Evolutionary conservation across 1,284 basidiomycete species (phyloP).

Genomic region (Papiliotrema flavescens): DNA sequence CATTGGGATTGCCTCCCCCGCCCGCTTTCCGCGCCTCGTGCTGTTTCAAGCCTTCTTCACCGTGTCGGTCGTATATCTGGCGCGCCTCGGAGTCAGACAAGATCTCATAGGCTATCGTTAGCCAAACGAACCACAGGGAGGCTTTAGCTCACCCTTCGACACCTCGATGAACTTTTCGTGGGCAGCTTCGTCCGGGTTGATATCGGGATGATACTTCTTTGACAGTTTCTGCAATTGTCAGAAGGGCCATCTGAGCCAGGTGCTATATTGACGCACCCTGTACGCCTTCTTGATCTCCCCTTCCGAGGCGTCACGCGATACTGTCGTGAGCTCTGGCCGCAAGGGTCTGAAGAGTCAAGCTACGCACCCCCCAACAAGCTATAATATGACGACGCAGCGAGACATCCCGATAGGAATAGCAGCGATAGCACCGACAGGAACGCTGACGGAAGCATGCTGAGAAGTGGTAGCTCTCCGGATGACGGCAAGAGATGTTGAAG

Average conservation of each 20-base stretch:
- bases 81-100: conserved; percentile 4
- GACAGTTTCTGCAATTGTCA: conserved; percentile 62
- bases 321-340: not conserved
- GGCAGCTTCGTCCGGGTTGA: conserved; percentile 78
- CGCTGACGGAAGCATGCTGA: conserved; percentile 29
- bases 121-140: not conserved
- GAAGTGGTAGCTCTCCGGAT: too few relatives aligned
- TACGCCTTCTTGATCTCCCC: conserved; percentile 87
- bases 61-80: conserved; percentile 76
- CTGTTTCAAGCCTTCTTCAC: conserved; percentile 86
- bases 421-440: conserved; percentile 32
- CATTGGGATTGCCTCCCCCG: conserved; percentile 74
- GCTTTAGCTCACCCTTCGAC: conserved; percentile 76
- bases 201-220: conserved; percentile 87
- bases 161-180: conserved; percentile 85
- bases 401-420: conserved; percentile 29
- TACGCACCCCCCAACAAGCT: conserved; percentile 46
- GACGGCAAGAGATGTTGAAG: too few relatives aligned
- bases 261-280: conserved; percentile 44
- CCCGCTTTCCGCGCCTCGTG: conserved; percentile 59
- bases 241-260: not conserved
- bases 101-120: conserved; percentile 4
- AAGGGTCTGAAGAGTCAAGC: too few relatives aligned
- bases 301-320: conserved; percentile 78
- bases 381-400: conserved; percentile 47